Conservation (phyloP, 345 rosid species). For the Microcos paniculata region DNA sequence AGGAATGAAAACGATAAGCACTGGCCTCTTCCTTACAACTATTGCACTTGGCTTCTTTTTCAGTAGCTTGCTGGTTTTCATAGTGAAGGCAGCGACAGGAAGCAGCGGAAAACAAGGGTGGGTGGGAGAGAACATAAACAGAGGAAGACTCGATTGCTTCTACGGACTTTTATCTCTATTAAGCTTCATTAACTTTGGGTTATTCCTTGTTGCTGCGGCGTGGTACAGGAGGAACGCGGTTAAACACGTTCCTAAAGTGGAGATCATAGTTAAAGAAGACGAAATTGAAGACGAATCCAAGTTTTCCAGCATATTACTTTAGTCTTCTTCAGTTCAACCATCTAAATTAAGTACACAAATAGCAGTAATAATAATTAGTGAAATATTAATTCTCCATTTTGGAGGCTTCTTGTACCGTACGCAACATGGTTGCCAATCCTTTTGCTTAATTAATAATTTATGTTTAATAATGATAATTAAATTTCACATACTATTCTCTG, state of each 20-base stretch:
- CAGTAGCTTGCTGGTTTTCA: constrained; percentile 56
- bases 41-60: constrained; percentile 61
- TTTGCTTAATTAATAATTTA: too few species aligned
- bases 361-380: too few species aligned
- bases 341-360: not conserved
- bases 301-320: not conserved
- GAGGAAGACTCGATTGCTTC: constrained; percentile 63
- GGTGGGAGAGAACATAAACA: constrained; percentile 53
- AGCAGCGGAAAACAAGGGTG: constrained; percentile 42
- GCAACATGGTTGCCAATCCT: too few species aligned
- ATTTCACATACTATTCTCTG: not conserved
- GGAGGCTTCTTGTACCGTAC: too few species aligned
- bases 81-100: constrained; percentile 43
- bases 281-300: constrained; percentile 34
- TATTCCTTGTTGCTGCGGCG: constrained; percentile 38
- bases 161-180: constrained; percentile 50
- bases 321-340: not conserved
- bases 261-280: constrained; percentile 23
- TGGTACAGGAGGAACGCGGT: constrained; percentile 43
- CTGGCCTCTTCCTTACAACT: constrained; percentile 69
- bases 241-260: constrained; percentile 23
- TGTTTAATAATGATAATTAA: not conserved
- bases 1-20: constrained; percentile 78
- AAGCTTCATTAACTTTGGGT: constrained; percentile 44
- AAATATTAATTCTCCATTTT: too few species aligned